Conservation (phyloP, 2,329 filamentous ascomycete genomes). For the Stylonectria norvegica region DNA sequence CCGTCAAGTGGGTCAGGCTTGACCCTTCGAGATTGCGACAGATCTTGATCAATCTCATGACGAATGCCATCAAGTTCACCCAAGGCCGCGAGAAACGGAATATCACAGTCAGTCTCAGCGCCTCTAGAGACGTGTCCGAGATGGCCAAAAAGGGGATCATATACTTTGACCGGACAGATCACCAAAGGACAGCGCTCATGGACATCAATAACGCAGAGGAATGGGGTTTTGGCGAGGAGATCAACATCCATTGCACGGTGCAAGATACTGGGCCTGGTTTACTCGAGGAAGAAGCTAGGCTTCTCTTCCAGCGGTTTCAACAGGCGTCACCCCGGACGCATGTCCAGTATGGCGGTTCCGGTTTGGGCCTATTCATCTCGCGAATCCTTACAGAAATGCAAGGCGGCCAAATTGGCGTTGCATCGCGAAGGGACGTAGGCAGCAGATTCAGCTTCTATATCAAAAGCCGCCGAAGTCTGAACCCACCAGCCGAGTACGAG, state of each 20-base stretch:
- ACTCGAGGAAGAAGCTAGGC: constrained; percentile 60
- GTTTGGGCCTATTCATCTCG: constrained; percentile 72
- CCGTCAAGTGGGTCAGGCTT: constrained; percentile 68
- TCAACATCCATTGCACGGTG: constrained; percentile 71
- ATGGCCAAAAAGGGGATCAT: constrained; percentile 38
- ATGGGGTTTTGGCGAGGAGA: constrained; percentile 68
- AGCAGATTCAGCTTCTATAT: constrained; percentile 77
- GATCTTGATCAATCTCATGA: constrained; percentile 73
- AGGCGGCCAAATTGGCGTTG: constrained; percentile 73
- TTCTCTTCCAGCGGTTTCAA: constrained; percentile 66
- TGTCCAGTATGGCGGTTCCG: constrained; percentile 68
- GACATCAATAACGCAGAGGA: constrained; percentile 54
- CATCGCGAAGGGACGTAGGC: constrained; percentile 62
- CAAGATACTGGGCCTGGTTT: constrained; percentile 68
- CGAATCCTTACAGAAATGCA: constrained; percentile 72
- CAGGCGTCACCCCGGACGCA: constrained; percentile 67
- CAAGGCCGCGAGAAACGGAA: constrained; percentile 55
- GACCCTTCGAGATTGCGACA: constrained; percentile 74
- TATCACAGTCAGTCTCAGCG: constrained; percentile 64
- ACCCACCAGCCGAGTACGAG: constrained; percentile 38
- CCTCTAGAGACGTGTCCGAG: constrained; percentile 51
- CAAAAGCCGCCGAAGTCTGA: constrained; percentile 57
- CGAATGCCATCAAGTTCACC: constrained; percentile 63
- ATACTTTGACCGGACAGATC: constrained; percentile 47
- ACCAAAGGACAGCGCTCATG: constrained; percentile 32